Base-by-base conservation (phyloP, 116 monocot species). In the Trichopus zeylanicus region DNA sequence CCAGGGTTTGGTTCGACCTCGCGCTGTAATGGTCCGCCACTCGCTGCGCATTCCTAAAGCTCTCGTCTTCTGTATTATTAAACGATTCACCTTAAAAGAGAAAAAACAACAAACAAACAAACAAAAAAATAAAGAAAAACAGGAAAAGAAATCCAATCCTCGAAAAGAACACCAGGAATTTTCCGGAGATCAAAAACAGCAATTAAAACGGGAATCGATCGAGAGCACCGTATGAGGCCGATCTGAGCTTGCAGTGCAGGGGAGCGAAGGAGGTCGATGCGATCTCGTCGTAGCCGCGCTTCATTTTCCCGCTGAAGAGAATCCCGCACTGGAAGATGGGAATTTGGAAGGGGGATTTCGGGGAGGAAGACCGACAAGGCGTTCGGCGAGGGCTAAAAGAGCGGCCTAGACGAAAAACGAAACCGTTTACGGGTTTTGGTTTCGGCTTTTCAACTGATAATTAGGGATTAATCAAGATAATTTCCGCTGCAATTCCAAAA, bases 1-100 rank as follows among this genome's bases (percentile, higher is more conserved):
- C 87, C 56, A 97, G 69, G 22, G 97, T 82, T 68, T 91, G 81
- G 55, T 97, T 97, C 24, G 91, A 81, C 76, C 97, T 76, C 15
- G 91, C 74, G 57, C 91, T 97, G 56, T 97, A 97, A 60, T 97
- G 91, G 0, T 87, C 97, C 18, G 97, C 97, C n/a, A 97, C 97
- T 52, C 56, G 78, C 57, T 71, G 74, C 4, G 91, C 82, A 69
- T 76, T 86, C 64, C 48, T 69, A 19, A 71, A 76, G 26, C 72
- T 74, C 16, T 87, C 91, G 26, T 85, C 81, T 39, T 88, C 85
- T 29, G 4, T 39, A 22, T 21, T 39, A 57, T 48, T 68, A 49
- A 22, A 22, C 16, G 8, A 49, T 22, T 73, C 42, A 7, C 0
- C 27, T 11, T 5, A 68, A 68, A 42, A 49, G 24, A 12, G 20